phyloP scores from a whole-genome alignment of 148 eudicot species.

The Fagopyrum tataricum region DNA sequence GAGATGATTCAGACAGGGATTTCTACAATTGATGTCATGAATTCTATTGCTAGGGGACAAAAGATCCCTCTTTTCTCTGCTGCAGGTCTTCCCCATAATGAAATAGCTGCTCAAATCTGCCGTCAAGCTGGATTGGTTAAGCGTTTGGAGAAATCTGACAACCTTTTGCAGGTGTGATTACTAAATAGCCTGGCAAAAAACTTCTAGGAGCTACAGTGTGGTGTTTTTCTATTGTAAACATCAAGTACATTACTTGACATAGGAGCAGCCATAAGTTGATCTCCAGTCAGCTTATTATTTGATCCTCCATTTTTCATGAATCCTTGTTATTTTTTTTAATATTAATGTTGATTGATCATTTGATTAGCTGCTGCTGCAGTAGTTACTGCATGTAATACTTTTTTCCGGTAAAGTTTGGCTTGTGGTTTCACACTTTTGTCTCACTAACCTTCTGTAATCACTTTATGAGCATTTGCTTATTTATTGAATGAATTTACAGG shows the following conservation, averaged over 20 bases:
- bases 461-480: constrained; percentile 6
- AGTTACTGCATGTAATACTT: not conserved
- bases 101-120: constrained; percentile 80
- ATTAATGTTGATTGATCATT: not conserved
- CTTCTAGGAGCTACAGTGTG: not conserved
- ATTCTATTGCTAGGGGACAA: constrained; percentile 78
- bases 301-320: not conserved
- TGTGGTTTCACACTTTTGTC: not conserved
- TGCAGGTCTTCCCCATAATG: constrained; percentile 85
- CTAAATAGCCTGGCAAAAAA: not conserved
- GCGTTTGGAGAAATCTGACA: constrained; percentile 57
- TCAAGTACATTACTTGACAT: not conserved
- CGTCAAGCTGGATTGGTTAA: constrained; percentile 82
- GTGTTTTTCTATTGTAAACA: not conserved
- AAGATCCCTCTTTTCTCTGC: constrained; percentile 80
- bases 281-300: not conserved
- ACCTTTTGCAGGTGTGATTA: constrained; percentile 49
- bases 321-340: not conserved
- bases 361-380: constrained; percentile 1
- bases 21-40: constrained; percentile 81
- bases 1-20: constrained; percentile 84
- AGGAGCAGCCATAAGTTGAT: constrained; percentile 3
- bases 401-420: not conserved
- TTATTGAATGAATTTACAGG: constrained; percentile 25
- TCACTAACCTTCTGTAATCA: not conserved